Conservation (phyloP, 768 basidiomycete genomes). For the Boletellus emodensis region DNA sequence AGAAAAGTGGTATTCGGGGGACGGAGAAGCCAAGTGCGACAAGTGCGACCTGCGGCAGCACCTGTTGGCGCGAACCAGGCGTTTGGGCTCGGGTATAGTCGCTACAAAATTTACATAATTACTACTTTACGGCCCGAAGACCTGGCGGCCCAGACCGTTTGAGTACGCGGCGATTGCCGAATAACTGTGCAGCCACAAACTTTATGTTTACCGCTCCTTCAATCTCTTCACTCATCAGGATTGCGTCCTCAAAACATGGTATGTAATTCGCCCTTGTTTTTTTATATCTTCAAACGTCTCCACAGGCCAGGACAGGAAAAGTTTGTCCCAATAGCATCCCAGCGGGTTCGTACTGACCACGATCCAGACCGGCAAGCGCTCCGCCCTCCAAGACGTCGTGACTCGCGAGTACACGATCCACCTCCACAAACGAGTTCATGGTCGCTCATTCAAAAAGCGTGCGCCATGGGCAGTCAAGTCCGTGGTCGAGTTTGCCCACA, state of each 20-base stretch:
- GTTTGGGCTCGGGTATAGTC: too few species aligned
- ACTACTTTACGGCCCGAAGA: too few species aligned
- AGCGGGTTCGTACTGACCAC: conserved; percentile 1
- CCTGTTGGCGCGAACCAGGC: too few species aligned
- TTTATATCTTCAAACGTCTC: conserved; percentile 9
- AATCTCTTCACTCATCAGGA: conserved; percentile 46
- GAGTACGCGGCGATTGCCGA: conserved; percentile 32
- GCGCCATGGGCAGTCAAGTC: conserved; percentile 97
- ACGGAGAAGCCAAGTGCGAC: too few species aligned
- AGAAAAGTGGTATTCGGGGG: too few species aligned
- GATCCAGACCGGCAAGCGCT: conserved; percentile 78
- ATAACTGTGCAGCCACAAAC: conserved; percentile 56
- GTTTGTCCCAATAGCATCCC: conserved; percentile 28
- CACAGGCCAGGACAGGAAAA: conserved; percentile 41
- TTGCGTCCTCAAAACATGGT: conserved; percentile 71
- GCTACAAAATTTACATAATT: too few species aligned
- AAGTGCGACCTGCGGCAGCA: too few species aligned
- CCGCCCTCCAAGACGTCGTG: conserved; percentile 96
- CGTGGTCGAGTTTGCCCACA: conserved; percentile 85
- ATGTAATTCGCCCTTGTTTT: conserved; percentile 21
- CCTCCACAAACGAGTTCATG: conserved; percentile 91
- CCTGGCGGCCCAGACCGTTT: too few species aligned
- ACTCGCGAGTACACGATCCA: conserved; percentile 99
- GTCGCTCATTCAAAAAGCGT: conserved; percentile 94
- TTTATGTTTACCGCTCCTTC: conserved; percentile 38